Evolutionary conservation across 306 rosid species (phyloP).

Genomic region (Cicer cuneatum): DNA sequence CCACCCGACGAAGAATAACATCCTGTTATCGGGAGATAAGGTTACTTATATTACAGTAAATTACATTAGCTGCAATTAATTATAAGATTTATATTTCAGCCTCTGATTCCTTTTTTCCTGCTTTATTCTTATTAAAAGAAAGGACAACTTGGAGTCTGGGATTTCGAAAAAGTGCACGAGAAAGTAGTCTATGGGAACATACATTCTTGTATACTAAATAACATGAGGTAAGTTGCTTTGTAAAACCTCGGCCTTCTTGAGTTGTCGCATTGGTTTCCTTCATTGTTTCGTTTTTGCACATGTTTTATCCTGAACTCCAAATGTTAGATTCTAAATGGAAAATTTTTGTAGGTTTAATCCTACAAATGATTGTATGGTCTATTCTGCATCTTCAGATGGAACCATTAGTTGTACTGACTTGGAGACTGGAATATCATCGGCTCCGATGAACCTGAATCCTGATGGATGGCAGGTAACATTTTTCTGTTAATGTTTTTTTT

Average conservation of each 20-base stretch:
- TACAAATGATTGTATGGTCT: constrained; percentile 70
- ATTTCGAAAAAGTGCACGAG: constrained; percentile 79
- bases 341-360: constrained; percentile 73
- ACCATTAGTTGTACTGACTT: constrained; percentile 75
- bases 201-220: constrained; percentile 83
- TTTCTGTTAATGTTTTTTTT: constrained; percentile 7
- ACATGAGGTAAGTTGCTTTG: constrained; percentile 71
- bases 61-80: constrained; percentile 7
- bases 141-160: constrained; percentile 99
- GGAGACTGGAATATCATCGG: constrained; percentile 83
- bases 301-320: constrained; percentile 19
- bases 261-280: not conserved
- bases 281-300: constrained; percentile 11
- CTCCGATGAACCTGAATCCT: constrained; percentile 78
- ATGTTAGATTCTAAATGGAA: constrained; percentile 31
- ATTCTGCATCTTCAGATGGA: constrained; percentile 95
- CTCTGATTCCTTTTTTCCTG: constrained; percentile 34
- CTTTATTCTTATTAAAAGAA: constrained; percentile 58
- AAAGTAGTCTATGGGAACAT: constrained; percentile 78
- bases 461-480: constrained; percentile 84
- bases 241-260: constrained; percentile 5
- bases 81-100: constrained; percentile 33
- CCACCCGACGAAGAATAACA: constrained; percentile 87
- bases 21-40: constrained; percentile 95
- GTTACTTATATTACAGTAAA: constrained; percentile 44